phyloP scores from a whole-genome alignment of 345 rosid genomes.

The Excoecaria agallocha region DNA sequence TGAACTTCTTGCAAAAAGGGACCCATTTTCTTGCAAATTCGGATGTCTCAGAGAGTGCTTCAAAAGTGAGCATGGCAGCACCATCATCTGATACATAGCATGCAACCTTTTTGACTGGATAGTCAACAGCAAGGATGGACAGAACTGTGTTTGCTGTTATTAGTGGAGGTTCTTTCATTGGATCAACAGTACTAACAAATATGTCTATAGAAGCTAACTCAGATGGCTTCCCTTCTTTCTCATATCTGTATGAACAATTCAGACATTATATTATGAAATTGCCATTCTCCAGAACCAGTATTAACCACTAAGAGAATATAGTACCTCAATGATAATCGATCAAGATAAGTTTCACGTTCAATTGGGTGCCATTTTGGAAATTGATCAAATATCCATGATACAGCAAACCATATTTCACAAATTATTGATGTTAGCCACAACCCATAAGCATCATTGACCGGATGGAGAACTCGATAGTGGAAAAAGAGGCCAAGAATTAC shows the following conservation, averaged over 20 bases:
- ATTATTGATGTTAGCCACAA: constrained; percentile 82
- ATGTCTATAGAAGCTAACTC: constrained; percentile 66
- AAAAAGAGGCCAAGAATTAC: constrained; percentile 74
- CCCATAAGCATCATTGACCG: constrained; percentile 70
- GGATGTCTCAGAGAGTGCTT: constrained; percentile 89
- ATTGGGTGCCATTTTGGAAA: constrained; percentile 87
- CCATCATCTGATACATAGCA: constrained; percentile 97
- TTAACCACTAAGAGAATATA: background rate
- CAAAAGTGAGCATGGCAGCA: constrained; percentile 95
- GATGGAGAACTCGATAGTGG: constrained; percentile 85
- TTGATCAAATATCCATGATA: constrained; percentile 96
- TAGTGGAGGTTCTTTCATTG: constrained; percentile 88
- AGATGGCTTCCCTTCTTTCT: constrained; percentile 73
- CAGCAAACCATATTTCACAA: constrained; percentile 93
- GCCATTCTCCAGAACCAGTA: background rate
- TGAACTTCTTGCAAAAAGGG: constrained; percentile 79
- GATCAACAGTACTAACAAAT: constrained; percentile 92
- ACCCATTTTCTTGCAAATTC: constrained; percentile 93
- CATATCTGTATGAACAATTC: constrained; percentile 43
- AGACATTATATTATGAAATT: background rate
- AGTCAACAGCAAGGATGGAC: constrained; percentile 87
- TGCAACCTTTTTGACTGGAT: constrained; percentile 80
- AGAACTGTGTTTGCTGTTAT: constrained; percentile 93
- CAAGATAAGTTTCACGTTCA: constrained; percentile 81
- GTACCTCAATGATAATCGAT: constrained; percentile 66